Base-by-base conservation (phyloP, 1,284 basidiomycete species). In the Cryptococcus hybrid region DNA sequence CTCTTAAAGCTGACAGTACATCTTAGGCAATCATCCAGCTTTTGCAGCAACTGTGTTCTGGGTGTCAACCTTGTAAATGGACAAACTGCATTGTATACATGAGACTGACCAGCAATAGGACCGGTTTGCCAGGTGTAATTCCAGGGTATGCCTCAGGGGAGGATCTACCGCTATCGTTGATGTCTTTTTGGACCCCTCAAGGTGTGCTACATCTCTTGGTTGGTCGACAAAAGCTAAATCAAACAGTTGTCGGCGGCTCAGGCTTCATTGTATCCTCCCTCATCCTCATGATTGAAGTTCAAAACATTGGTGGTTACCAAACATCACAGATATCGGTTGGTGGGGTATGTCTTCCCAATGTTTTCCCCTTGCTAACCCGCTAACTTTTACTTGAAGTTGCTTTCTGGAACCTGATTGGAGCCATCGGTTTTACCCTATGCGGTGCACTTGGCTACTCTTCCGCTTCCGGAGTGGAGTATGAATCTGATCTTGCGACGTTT, bases 391-490 rank as follows among this genome's bases (percentile, higher is more conserved):
- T 53, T 69, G 71, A 3, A 30, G 30, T 79, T 59, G 75, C 68
- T 63, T 75, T 84, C 34, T 85, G 84, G 84, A 85, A 85, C 62
- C 76, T 84, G 24, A 68, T 85, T 47, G 84, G 84, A 8, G 81
- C 80, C 0, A 57, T 84, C 4, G 84, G 84, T 4, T 86, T 85
- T 73, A 80, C 79, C 40, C 71, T 84, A 2, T 85, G 83, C 53
- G 84, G 83, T 6, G 83, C 80, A 2, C 71, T 85, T 6, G 84
- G 84, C 0, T 84, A 81, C 58, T 81, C 77, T 3, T 61, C 75
- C 4, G 62, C 65, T 36, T 60, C 49, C 5, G 75, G 78, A n/a
- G 74, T 74, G 39, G 70, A 79, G 47, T 85, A 84, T 63, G 79
- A 86, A 68, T 83, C 82, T 62, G 77, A 79, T 6, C 69, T 84